These are phyloP conservation scores for Cyberlindnera xishuangbannaensis DNA, from an alignment of 805 yeast species.

Conservation along the genomic window DNA sequence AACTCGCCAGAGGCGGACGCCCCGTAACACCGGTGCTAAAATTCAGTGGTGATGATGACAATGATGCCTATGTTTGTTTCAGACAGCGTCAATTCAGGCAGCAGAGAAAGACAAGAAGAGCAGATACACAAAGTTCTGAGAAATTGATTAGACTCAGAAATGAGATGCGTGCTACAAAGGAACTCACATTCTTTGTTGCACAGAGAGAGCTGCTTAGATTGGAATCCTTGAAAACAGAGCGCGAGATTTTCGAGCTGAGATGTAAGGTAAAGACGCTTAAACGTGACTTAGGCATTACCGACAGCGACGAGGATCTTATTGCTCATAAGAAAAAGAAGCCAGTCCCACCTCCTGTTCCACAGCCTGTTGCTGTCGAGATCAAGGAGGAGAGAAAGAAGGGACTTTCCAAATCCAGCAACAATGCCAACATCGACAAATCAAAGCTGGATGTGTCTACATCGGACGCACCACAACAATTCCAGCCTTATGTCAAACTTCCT, in stretches of 20 bases:
- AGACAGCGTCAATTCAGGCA: constrained; percentile 93
- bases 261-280: constrained; percentile 67
- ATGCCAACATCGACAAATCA: constrained; percentile 14
- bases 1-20: constrained; percentile 63
- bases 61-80: constrained; percentile 93
- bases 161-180: constrained; percentile 73
- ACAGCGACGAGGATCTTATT: constrained; percentile 78
- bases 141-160: constrained; percentile 65
- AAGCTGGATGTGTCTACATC: constrained; percentile 15
- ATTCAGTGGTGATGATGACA: constrained; percentile 83
- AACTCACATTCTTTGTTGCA: constrained; percentile 61
- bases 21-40: constrained; percentile 68
- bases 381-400: constrained; percentile 17
- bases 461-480: constrained; percentile 31
- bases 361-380: constrained; percentile 1
- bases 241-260: constrained; percentile 65
- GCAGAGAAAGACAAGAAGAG: constrained; percentile 92
- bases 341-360: constrained; percentile 13
- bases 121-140: constrained; percentile 87
- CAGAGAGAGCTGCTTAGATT: constrained; percentile 65
- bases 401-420: constrained; percentile 14
- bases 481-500: constrained; percentile 82
- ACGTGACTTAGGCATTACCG: constrained; percentile 68
- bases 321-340: constrained; percentile 67
- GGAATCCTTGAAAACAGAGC: constrained; percentile 57